phyloP scores from a whole-genome alignment of 129 eudicot genomes.

The Centella asiatica region DNA sequence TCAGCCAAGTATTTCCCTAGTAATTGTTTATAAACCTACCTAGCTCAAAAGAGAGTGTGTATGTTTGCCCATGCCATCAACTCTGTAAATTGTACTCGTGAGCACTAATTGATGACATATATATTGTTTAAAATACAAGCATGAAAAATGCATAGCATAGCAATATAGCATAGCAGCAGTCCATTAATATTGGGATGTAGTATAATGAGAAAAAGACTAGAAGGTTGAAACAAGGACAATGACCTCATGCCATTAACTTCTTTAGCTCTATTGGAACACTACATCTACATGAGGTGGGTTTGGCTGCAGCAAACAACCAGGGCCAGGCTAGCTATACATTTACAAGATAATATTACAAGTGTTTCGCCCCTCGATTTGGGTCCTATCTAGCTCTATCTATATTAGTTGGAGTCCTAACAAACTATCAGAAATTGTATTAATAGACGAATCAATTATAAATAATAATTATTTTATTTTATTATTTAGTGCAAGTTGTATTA shows the following conservation, averaged over 20 bases:
- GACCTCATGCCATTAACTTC: constrained; percentile 7
- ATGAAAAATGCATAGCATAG: background rate
- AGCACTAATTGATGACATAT: background rate
- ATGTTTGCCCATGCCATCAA: constrained; percentile 5
- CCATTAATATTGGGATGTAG: constrained; percentile 11
- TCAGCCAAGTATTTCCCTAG: background rate
- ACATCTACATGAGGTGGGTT: constrained; percentile 4
- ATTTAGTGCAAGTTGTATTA: too few species aligned
- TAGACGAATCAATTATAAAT: too few species aligned
- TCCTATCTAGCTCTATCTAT: too few species aligned
- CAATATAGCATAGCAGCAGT: constrained; percentile 1
- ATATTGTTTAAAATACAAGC: constrained; percentile 8
- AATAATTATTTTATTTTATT: too few species aligned
- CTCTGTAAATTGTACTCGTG: background rate
- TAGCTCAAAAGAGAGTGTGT: too few species aligned
- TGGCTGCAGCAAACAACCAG: constrained; percentile 1
- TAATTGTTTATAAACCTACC: too few species aligned
- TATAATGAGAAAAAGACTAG: constrained; percentile 12
- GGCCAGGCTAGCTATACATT: background rate
- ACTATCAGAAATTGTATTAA: too few species aligned
- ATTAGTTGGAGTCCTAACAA: too few species aligned
- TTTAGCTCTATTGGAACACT: constrained; percentile 6
- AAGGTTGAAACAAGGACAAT: constrained; percentile 8
- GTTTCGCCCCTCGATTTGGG: too few species aligned
- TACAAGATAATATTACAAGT: too few species aligned